These are phyloP conservation scores for Aspergillus coremiiformis DNA, from an alignment of 495 filamentous ascomycete genomes.

Conservation along the genomic window DNA sequence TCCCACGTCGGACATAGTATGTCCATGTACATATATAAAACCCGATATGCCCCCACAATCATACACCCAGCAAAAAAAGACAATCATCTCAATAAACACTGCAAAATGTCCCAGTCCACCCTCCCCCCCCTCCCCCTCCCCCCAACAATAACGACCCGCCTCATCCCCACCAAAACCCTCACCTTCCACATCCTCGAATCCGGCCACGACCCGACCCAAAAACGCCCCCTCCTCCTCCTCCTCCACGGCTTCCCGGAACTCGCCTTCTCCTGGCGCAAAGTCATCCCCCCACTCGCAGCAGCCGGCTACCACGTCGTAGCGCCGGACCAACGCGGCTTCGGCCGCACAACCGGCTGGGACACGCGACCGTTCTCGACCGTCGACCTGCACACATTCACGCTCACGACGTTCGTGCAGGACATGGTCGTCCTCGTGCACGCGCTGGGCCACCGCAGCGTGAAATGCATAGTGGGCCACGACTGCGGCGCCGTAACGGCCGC, in stretches of 20 bases:
- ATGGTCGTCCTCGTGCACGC: constrained; percentile 52
- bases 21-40: no score
- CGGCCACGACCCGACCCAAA: constrained; percentile 29
- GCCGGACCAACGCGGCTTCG: constrained; percentile 63
- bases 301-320: constrained; percentile 58
- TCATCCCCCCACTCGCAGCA: constrained; percentile 48
- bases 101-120: no score
- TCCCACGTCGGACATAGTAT: no score
- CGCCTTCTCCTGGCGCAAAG: constrained; percentile 61
- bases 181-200: constrained; percentile 54
- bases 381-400: constrained; percentile 49
- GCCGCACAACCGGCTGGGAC: constrained; percentile 58
- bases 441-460: constrained; percentile 49
- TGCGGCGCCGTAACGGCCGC: constrained; percentile 54
- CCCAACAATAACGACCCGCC: background rate
- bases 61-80: no score
- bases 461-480: constrained; percentile 62
- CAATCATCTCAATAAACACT: no score
- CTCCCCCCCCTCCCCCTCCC: background rate
- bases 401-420: constrained; percentile 56
- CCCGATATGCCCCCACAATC: no score
- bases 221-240: constrained; percentile 52
- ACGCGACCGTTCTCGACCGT: constrained; percentile 40
- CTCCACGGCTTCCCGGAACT: constrained; percentile 63
- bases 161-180: constrained; percentile 26